Conservation (phyloP, 495 filamentous ascomycete species). For the Xylaria sp. region DNA sequence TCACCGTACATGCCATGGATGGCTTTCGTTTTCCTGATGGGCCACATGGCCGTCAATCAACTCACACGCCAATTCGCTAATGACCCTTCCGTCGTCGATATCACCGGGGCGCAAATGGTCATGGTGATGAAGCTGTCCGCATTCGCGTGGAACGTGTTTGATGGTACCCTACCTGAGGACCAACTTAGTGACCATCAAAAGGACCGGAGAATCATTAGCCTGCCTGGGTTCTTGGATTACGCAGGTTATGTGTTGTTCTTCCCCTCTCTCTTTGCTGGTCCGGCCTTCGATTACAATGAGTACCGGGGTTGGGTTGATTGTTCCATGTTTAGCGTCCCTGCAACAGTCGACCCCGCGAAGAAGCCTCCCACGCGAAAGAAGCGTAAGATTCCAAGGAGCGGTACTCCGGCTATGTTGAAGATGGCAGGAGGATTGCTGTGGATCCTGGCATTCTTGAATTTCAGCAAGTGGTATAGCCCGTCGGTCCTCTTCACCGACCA, state of each 20-base stretch:
- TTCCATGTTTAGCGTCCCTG: constrained; percentile 88
- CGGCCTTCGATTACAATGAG: constrained; percentile 92
- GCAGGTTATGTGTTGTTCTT: constrained; percentile 94
- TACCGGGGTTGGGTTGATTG: constrained; percentile 93
- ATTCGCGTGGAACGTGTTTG: constrained; percentile 97
- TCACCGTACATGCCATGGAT: constrained; percentile 99
- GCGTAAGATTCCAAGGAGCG: constrained; percentile 92
- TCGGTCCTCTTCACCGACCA: constrained; percentile 64
- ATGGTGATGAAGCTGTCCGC: constrained; percentile 96
- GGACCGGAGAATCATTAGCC: constrained; percentile 73
- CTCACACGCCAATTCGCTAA: constrained; percentile 77
- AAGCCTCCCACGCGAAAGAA: constrained; percentile 87
- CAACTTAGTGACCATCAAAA: constrained; percentile 87
- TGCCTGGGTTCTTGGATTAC: constrained; percentile 82
- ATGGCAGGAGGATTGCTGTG: constrained; percentile 72
- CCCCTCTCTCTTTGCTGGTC: constrained; percentile 84
- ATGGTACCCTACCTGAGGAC: constrained; percentile 78
- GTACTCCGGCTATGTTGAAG: constrained; percentile 83
- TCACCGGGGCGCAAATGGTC: constrained; percentile 98
- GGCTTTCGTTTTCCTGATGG: constrained; percentile 92
- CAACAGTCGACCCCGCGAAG: constrained; percentile 77
- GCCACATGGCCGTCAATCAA: constrained; percentile 91
- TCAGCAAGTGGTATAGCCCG: constrained; percentile 69
- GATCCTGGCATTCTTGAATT: constrained; percentile 79
- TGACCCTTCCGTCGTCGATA: constrained; percentile 73